phyloP scores from a whole-genome alignment of 805 yeast species.

The Yueomyces sinensis region DNA sequence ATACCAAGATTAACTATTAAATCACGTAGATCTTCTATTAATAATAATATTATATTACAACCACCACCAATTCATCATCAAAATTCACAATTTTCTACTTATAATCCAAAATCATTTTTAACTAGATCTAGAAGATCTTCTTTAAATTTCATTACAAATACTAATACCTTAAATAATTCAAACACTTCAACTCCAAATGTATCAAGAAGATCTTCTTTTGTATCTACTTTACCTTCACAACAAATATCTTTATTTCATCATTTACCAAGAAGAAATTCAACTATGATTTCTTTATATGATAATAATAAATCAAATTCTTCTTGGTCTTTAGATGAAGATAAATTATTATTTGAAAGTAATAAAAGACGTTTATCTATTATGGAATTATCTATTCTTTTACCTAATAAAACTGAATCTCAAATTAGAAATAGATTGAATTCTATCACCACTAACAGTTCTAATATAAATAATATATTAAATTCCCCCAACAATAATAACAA shows the following conservation, averaged over 20 bases:
- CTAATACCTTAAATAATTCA: conserved; percentile 5
- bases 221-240: neutral
- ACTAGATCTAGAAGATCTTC: conserved; percentile 22
- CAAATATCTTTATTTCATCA: no score
- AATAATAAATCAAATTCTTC: neutral
- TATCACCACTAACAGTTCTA: neutral
- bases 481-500: neutral
- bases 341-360: conserved; percentile 39
- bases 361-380: conserved; percentile 51
- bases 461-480: neutral
- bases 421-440: conserved; percentile 49
- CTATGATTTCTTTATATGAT: neutral
- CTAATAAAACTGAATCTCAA: conserved; percentile 62
- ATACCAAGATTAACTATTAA: conserved; percentile 24
- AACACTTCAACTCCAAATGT: conserved; percentile 6
- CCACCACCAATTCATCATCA: neutral
- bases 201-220: neutral
- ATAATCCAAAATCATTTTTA: conserved; percentile 16
- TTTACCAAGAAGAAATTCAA: neutral
- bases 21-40: conserved; percentile 15
- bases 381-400: conserved; percentile 64
- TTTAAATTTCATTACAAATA: conserved; percentile 5
- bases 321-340: conserved; percentile 62
- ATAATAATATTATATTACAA: no score
- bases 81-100: neutral